These are phyloP conservation scores for Hypocrella siamensis DNA, from an alignment of 2,329 filamentous ascomycete genomes.

Conservation along the genomic window DNA sequence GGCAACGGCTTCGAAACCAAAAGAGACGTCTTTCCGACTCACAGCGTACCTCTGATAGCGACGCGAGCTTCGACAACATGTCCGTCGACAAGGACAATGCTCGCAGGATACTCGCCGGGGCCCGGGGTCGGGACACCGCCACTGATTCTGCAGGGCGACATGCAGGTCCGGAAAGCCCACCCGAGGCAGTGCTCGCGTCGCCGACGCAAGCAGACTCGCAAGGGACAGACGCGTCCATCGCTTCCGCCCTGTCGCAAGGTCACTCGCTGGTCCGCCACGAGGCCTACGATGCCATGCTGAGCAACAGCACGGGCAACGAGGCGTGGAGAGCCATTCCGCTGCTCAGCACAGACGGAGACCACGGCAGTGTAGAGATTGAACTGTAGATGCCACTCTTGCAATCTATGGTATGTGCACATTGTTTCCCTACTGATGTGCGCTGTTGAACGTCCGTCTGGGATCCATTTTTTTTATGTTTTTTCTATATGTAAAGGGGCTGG, in stretches of 20 bases:
- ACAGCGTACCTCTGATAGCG: not conserved
- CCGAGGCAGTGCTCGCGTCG: not conserved
- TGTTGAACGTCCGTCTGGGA: too few species aligned
- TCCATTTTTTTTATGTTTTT: too few species aligned
- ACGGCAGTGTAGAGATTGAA: slow-evolving; percentile 16
- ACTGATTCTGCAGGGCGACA: not conserved
- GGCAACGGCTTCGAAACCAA: not conserved
- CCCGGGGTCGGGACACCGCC: too few species aligned
- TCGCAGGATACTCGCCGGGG: too few species aligned
- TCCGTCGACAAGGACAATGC: not conserved
- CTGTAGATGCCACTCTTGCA: too few species aligned
- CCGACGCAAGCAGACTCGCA: slow-evolving; percentile 1
- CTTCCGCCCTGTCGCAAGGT: not conserved
- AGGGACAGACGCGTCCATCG: not conserved
- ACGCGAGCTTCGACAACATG: not conserved
- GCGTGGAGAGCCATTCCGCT: slow-evolving; percentile 16
- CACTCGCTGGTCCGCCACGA: slow-evolving; percentile 13
- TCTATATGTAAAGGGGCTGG: too few species aligned
- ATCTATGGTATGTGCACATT: too few species aligned
- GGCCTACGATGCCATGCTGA: slow-evolving; percentile 18
- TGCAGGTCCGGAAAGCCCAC: not conserved
- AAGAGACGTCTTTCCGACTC: not conserved
- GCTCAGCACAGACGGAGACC: slow-evolving; percentile 18
- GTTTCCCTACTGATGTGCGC: too few species aligned
- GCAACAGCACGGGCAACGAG: slow-evolving; percentile 9